Evolutionary conservation across 176 grass and related monocot species (phyloP).

Genomic region (Areca catechu): DNA sequence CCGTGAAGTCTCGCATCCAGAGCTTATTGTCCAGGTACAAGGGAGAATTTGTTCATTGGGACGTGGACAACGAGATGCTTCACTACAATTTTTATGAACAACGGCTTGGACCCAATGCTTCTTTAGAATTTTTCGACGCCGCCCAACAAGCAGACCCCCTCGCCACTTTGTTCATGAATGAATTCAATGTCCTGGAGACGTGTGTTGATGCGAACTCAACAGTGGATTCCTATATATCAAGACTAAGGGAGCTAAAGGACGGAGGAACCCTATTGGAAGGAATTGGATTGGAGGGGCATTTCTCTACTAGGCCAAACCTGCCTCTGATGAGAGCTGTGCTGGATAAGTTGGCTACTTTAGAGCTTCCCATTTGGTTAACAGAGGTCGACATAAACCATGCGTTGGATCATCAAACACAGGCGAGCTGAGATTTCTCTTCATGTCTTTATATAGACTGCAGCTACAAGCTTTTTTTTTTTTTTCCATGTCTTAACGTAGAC

Average conservation of each 20-base stretch:
- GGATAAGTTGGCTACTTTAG: slow-evolving; percentile 83
- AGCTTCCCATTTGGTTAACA: slow-evolving; percentile 88
- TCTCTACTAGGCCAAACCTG: slow-evolving; percentile 77
- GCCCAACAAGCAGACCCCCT: slow-evolving; percentile 91
- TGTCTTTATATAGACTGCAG: too few relatives aligned
- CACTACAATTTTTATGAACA: slow-evolving; percentile 96
- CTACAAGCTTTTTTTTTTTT: too few relatives aligned
- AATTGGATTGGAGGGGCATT: slow-evolving; percentile 71
- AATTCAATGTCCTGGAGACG: slow-evolving; percentile 93
- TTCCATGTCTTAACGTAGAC: too few relatives aligned
- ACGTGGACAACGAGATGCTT: slow-evolving; percentile 98
- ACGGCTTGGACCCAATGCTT: slow-evolving; percentile 63
- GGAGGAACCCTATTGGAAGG: slow-evolving; percentile 77
- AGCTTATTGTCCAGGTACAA: slow-evolving; percentile 49
- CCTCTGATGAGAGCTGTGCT: slow-evolving; percentile 76
- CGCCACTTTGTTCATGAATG: slow-evolving; percentile 95
- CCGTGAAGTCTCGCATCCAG: slow-evolving; percentile 44
- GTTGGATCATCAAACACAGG: slow-evolving; percentile 64
- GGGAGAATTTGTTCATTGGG: slow-evolving; percentile 95
- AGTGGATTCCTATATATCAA: slow-evolving; percentile 61
- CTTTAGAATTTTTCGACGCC: slow-evolving; percentile 75
- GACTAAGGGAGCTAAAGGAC: slow-evolving; percentile 50
- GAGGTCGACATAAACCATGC: slow-evolving; percentile 79
- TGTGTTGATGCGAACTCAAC: slow-evolving; percentile 72
- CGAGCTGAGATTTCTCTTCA: neutral